Conservation (phyloP, 305 asterid genomes). For the Fraxinus sp. region DNA sequence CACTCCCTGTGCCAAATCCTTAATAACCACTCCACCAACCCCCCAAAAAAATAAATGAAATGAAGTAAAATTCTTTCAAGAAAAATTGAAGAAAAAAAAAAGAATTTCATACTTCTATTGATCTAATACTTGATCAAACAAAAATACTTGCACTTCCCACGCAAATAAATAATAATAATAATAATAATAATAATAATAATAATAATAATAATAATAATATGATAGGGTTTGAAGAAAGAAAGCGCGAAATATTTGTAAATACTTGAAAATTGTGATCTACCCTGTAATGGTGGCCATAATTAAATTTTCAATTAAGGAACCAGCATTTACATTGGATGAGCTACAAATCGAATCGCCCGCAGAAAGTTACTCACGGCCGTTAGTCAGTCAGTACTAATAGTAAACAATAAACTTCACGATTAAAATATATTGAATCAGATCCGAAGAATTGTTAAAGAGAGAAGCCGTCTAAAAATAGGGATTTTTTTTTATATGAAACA, state of each 20-base stretch:
- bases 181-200: background rate
- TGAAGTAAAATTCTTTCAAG: background rate
- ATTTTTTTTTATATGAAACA: background rate
- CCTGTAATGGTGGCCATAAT: background rate
- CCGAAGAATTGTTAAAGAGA: background rate
- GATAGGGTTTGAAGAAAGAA: background rate
- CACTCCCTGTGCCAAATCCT: background rate
- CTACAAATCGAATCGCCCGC: background rate
- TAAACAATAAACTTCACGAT: background rate
- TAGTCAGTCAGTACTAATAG: background rate
- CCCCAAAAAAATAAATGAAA: background rate
- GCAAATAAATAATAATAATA: background rate
- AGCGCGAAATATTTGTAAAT: background rate
- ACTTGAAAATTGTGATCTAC: background rate
- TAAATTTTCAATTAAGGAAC: background rate
- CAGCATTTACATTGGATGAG: background rate
- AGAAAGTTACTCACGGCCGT: background rate
- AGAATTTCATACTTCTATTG: background rate
- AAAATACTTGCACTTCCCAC: background rate
- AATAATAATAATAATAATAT: background rate
- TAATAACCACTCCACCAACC: background rate
- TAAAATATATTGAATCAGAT: background rate
- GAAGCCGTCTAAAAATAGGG: constrained; percentile 32
- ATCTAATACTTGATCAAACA: background rate
- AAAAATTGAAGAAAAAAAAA: background rate